Base-by-base conservation (phyloP, 2,329 filamentous ascomycete genomes). In the Grosmannia serpens region DNA sequence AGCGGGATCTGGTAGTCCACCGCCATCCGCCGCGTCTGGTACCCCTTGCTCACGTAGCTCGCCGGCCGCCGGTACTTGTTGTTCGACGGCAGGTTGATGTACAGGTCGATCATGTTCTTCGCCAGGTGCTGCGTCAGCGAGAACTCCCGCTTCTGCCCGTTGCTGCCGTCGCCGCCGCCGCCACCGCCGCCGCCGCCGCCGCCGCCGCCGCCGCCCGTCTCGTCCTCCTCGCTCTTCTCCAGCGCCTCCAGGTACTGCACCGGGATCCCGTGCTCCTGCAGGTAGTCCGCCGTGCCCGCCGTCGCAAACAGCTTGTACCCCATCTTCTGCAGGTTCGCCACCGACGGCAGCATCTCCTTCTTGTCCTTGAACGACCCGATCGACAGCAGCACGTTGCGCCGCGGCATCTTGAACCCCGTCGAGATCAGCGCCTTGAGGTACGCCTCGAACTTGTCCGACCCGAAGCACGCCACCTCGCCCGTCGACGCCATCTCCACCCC, bases 401-500 rank as follows among this genome's bases (percentile, higher is more conserved):
- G 95, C 26, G 94, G 94, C 49, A 99, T 83, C 73, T 88, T 91
- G 81, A 99, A 99, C 52, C 94, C 94, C 57, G 94, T 97, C 1
- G 94, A 95, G 65, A 99, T 84, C 59, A 99, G 78, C 57, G 89
- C 94, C 77, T 99, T 99, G 67, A 99, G 82, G 71, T 99, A 99
- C 22, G 94, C 94, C 73, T 99, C 94, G 70, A 95, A 96, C 75
- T 96, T 96, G 74, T 96, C 91, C 62, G 85, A 82, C 69, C 94
- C 94, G 68, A 99, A 99, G 69, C 88, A 96, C 65, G 94, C 94
- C 66, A 99, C 94, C 74, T 99, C 94, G 72, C 94, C 94, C 61
- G 94, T 99, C 5, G 94, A 97, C 22, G 94, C 94, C 94, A 99
- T 99, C 75, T 99, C 94, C 8, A 99, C 94, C 75, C 94, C 94